A percentile compares a stretch with the other conserved stretches of the same genome.
Evolutionary conservation across 768 basidiomycete species (phyloP).

Genomic region (Chalciporus piperatus): DNA sequence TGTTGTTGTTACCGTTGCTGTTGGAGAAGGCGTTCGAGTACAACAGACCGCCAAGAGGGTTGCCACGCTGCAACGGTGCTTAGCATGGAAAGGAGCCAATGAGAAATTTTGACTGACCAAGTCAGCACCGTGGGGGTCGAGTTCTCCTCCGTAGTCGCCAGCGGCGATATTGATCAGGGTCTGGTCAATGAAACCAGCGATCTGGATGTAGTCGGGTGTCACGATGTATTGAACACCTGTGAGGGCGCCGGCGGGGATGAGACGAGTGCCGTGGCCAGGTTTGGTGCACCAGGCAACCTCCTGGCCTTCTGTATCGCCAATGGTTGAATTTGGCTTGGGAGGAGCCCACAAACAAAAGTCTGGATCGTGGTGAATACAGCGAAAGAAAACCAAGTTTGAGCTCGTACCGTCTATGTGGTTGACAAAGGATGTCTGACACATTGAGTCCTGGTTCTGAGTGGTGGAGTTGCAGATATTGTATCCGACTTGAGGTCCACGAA

Average conservation of each 20-base stretch:
- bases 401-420: constrained; percentile 50
- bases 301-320: constrained; percentile 66
- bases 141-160: constrained; percentile 70
- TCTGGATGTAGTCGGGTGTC: constrained; percentile 57
- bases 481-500: constrained; percentile 58
- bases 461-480: constrained; percentile 70
- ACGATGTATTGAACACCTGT: constrained; percentile 61
- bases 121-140: constrained; percentile 77
- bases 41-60: constrained; percentile 70
- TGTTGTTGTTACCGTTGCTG: constrained; percentile 38
- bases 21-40: constrained; percentile 59
- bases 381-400: background rate
- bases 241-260: constrained; percentile 67
- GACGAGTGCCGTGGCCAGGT: constrained; percentile 64
- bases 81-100: no score
- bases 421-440: constrained; percentile 69
- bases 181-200: constrained; percentile 67
- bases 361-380: constrained; percentile 18
- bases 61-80: constrained; percentile 53
- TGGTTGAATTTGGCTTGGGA: constrained; percentile 44
- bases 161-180: constrained; percentile 48
- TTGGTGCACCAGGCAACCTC: constrained; percentile 81
- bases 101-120: no score
- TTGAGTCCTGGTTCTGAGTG: constrained; percentile 56
- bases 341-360: constrained; percentile 75